Conservation (phyloP, 83 land plant genomes). For the Diphasiastrum complanatum region DNA sequence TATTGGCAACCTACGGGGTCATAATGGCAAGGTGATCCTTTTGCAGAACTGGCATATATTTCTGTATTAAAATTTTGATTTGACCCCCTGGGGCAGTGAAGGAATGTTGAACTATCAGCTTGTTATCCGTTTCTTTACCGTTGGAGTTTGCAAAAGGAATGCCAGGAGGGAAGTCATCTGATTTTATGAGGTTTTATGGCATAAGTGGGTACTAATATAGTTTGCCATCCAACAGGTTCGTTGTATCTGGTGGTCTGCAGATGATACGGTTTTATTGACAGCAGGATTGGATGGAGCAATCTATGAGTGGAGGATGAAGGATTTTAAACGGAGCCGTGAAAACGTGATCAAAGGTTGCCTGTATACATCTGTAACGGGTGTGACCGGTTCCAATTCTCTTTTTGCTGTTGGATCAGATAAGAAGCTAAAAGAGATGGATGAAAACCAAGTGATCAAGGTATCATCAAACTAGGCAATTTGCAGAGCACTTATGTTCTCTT, state of each 20-base stretch:
- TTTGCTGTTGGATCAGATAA: conserved; percentile 41
- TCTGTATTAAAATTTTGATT: neutral
- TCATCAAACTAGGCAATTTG: too few relatives aligned
- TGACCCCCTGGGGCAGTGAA: too few relatives aligned
- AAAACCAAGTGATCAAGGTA: conserved; percentile 29
- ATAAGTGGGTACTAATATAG: too few relatives aligned
- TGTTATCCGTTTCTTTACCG: too few relatives aligned
- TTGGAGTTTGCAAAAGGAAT: too few relatives aligned
- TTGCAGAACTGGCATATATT: neutral
- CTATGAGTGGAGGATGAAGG: conserved; percentile 36
- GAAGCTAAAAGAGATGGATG: conserved; percentile 38
- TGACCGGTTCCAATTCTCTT: conserved; percentile 26
- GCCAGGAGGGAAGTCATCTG: too few relatives aligned
- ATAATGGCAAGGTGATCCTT: conserved; percentile 31
- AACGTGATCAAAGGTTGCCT: conserved; percentile 38
- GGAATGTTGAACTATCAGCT: too few relatives aligned
- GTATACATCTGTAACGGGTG: conserved; percentile 26
- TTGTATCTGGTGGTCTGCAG: conserved; percentile 33
- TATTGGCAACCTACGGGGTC: conserved; percentile 36
- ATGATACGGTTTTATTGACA: conserved; percentile 26
- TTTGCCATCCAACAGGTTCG: conserved; percentile 21
- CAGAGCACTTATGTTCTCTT: too few relatives aligned
- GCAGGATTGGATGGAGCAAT: conserved; percentile 40
- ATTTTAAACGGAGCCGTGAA: conserved; percentile 33
- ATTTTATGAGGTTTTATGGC: too few relatives aligned